Conservation (phyloP, 768 basidiomycete species). For the Daedaleopsis nitida region DNA sequence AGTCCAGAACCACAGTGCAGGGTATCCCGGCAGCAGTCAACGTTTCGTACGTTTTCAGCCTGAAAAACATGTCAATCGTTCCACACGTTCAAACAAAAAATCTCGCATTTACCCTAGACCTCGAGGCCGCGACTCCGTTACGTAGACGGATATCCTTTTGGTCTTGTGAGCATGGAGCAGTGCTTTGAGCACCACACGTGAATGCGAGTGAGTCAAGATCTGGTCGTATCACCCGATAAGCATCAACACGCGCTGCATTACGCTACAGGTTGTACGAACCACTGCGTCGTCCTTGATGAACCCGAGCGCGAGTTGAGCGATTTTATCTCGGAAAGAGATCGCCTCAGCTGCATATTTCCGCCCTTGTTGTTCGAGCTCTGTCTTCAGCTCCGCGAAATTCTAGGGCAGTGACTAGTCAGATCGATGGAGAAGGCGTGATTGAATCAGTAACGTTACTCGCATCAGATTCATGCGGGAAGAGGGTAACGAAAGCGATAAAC, state of each 20-base stretch:
- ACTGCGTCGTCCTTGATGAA: slow-evolving; percentile 97
- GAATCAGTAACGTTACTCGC: slow-evolving; percentile 46
- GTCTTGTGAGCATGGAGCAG: slow-evolving; percentile 86
- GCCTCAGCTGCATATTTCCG: slow-evolving; percentile 77
- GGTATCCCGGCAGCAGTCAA: slow-evolving; percentile 91
- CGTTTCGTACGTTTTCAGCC: slow-evolving; percentile 88
- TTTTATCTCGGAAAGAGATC: slow-evolving; percentile 83
- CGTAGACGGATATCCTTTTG: slow-evolving; percentile 96
- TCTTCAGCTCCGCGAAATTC: slow-evolving; percentile 86
- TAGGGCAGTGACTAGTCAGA: slow-evolving; percentile 32
- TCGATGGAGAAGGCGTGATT: not conserved
- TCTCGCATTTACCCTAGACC: slow-evolving; percentile 71
- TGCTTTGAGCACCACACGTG: slow-evolving; percentile 92
- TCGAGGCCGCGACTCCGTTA: slow-evolving; percentile 92
- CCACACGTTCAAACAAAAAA: slow-evolving; percentile 9
- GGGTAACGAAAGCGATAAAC: slow-evolving; percentile 87
- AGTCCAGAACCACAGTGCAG: slow-evolving; percentile 92
- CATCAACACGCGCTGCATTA: slow-evolving; percentile 15
- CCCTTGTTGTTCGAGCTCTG: slow-evolving; percentile 80
- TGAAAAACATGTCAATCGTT: slow-evolving; percentile 35
- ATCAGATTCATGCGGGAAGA: slow-evolving; percentile 79
- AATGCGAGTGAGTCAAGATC: slow-evolving; percentile 98
- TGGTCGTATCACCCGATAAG: slow-evolving; percentile 36
- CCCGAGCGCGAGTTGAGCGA: slow-evolving; percentile 83
- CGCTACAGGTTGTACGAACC: slow-evolving; percentile 40